These are phyloP conservation scores for Chrysanthemum makinoi DNA, from an alignment of 129 eudicot genomes.

Conservation along the genomic window DNA sequence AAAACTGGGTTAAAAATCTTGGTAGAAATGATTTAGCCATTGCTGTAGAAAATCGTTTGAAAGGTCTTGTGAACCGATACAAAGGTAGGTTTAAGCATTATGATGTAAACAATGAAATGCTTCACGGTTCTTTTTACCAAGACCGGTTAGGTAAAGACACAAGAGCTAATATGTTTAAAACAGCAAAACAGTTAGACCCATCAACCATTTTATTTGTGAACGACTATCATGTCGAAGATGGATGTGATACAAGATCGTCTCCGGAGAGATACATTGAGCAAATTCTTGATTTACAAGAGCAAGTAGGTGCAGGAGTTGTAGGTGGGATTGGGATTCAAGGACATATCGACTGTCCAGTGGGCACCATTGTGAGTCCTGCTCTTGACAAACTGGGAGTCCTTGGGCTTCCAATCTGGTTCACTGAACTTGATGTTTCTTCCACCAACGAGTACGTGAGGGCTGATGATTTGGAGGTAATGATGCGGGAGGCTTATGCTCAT, in stretches of 20 bases:
- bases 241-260: constrained; percentile 61
- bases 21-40: constrained; percentile 41
- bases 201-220: constrained; percentile 64
- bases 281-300: constrained; percentile 62
- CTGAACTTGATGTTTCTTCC: constrained; percentile 80
- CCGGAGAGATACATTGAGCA: constrained; percentile 80
- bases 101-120: constrained; percentile 93
- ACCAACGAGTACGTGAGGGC: constrained; percentile 68
- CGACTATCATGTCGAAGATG: constrained; percentile 84
- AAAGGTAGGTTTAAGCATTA: constrained; percentile 81
- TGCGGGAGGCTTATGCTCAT: constrained; percentile 81
- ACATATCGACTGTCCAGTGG: constrained; percentile 71
- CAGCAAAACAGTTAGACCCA: constrained; percentile 65
- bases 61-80: constrained; percentile 67
- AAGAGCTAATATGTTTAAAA: constrained; percentile 64
- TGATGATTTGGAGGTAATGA: constrained; percentile 85
- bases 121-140: constrained; percentile 82
- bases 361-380: constrained; percentile 59
- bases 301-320: constrained; percentile 60
- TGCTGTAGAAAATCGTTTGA: constrained; percentile 71
- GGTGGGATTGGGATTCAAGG: constrained; percentile 91
- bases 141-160: constrained; percentile 68
- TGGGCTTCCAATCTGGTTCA: constrained; percentile 91
- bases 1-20: constrained; percentile 57
- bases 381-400: constrained; percentile 59